Evolutionary conservation across 441 rosid genomes (phyloP).

Genomic region (Jatropha multifida): DNA sequence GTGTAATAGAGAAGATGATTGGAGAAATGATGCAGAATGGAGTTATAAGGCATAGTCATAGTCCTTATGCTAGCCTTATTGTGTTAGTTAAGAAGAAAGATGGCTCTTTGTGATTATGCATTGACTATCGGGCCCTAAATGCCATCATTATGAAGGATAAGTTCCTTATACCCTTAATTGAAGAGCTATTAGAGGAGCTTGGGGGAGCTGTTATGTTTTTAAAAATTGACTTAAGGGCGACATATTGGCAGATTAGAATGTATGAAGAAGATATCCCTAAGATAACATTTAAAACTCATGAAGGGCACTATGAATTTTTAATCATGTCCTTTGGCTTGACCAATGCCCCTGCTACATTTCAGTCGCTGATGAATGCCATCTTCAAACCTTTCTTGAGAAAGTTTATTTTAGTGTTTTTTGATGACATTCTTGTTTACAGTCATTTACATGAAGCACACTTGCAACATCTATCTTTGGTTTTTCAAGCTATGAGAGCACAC

Average conservation of each 20-base stretch:
- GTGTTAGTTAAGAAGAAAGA: background rate
- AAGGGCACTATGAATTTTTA: background rate
- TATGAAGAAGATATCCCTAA: accelerated
- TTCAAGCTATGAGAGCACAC: too few relatives aligned
- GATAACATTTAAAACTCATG: background rate
- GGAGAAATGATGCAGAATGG: background rate
- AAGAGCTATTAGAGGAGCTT: background rate
- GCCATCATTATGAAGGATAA: background rate
- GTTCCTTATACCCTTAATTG: background rate
- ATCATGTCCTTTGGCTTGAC: background rate
- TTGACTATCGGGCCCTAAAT: background rate
- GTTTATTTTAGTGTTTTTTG: background rate
- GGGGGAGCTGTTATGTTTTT: background rate
- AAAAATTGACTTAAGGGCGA: background rate
- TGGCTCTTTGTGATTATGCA: background rate
- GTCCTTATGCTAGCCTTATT: background rate
- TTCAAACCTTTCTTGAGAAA: background rate
- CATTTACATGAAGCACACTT: background rate
- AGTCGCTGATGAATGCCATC: background rate
- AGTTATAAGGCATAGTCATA: background rate
- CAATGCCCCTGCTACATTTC: background rate
- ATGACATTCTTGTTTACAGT: background rate
- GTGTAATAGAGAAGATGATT: background rate
- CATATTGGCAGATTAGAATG: background rate
- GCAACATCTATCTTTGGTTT: too few relatives aligned